These are phyloP conservation scores for Jatropha podagrica DNA, from an alignment of 441 rosid genomes.

Conservation along the genomic window DNA sequence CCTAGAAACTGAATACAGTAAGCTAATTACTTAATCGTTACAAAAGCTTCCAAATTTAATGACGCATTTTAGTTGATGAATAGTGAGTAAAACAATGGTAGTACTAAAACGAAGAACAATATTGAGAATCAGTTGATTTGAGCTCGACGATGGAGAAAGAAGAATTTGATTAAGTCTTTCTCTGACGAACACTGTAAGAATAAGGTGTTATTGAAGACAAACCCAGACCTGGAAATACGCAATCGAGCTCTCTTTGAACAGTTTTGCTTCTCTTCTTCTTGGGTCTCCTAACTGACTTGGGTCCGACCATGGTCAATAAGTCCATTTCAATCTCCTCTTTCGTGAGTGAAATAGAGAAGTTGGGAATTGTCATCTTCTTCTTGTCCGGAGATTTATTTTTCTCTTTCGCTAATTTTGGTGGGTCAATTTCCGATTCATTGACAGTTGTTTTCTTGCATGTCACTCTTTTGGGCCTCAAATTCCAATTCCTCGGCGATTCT, in stretches of 20 bases:
- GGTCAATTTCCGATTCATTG: background rate
- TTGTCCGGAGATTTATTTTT: too few species aligned
- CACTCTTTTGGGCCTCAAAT: background rate
- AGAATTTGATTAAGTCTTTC: too few species aligned
- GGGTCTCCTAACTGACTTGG: too few species aligned
- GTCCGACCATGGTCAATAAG: too few species aligned
- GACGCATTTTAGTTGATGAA: too few species aligned
- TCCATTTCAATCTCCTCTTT: slow-evolving; percentile 10
- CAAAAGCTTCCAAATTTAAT: too few species aligned
- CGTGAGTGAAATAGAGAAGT: background rate
- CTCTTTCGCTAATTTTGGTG: too few species aligned
- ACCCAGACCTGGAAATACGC: slow-evolving; percentile 24
- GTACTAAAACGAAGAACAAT: background rate
- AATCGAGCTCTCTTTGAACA: slow-evolving; percentile 13
- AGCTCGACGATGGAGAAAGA: too few species aligned
- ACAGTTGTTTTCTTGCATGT: background rate
- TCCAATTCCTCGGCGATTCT: background rate
- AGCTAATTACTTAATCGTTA: too few species aligned
- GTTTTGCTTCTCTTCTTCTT: background rate
- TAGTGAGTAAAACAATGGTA: background rate
- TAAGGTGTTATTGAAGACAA: slow-evolving; percentile 9
- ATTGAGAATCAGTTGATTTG: background rate
- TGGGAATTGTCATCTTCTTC: background rate
- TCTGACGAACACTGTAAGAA: slow-evolving; percentile 15
- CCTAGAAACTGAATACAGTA: too few species aligned